Percentiles rank a stretch among this genome's conserved stretches.
Conservation (phyloP, 441 rosid genomes). For the Brassica balearica region DNA sequence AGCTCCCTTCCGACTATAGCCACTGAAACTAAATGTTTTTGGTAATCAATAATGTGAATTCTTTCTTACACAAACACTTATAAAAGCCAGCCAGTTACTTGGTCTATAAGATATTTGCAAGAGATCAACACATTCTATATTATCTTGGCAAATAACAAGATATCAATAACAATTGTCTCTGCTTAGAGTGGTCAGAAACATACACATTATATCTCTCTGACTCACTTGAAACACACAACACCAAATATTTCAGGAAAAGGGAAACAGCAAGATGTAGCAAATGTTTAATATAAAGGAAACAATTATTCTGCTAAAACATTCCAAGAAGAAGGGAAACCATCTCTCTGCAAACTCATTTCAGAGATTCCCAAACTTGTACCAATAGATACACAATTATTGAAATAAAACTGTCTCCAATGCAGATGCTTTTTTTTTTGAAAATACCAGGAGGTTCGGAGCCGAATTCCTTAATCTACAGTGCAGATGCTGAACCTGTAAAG, state of each 20-base stretch:
- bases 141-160: not conserved
- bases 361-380: not conserved
- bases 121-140: not conserved
- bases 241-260: not conserved
- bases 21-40: not conserved
- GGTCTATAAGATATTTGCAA: not conserved
- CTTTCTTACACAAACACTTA: not conserved
- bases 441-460: no score
- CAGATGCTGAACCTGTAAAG: not conserved
- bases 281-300: not conserved
- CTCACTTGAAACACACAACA: not conserved
- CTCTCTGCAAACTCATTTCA: not conserved
- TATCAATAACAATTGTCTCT: not conserved
- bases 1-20: not conserved
- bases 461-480: no score
- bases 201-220: not conserved
- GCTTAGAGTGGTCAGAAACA: not conserved
- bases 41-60: no score
- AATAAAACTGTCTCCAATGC: slow-evolving; percentile 39
- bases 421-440: not conserved
- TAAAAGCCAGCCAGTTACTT: not conserved
- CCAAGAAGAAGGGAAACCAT: slow-evolving; percentile 9
- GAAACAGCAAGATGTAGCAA: not conserved
- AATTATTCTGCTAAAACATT: not conserved
- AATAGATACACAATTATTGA: slow-evolving; percentile 19